Evolutionary conservation across 768 basidiomycete genomes (phyloP).

Genomic region (Leccinum subtestaceum): DNA sequence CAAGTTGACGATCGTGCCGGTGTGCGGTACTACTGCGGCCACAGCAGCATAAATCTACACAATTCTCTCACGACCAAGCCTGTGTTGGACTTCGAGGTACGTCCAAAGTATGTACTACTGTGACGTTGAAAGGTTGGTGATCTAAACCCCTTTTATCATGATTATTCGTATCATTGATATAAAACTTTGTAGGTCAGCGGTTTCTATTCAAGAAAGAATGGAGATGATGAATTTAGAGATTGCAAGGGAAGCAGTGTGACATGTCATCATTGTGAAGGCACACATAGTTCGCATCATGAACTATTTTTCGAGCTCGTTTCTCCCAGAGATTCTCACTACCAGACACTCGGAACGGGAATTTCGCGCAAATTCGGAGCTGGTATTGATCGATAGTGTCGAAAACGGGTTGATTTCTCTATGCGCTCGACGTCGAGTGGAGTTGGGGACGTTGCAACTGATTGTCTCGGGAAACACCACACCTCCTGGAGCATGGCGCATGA

Average conservation of each 20-base stretch:
- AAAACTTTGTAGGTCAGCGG: background rate
- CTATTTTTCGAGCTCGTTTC: background rate
- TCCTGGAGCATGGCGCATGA: background rate
- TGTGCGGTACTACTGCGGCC: too few relatives aligned
- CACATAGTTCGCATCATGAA: background rate
- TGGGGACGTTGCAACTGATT: background rate
- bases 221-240: constrained; percentile 2
- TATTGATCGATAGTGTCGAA: background rate
- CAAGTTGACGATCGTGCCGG: too few relatives aligned
- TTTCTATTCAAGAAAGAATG: background rate
- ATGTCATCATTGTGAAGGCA: background rate
- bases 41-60: background rate
- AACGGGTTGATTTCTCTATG: background rate
- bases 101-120: background rate
- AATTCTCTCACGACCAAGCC: background rate
- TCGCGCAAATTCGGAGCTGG: background rate
- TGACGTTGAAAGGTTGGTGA: background rate
- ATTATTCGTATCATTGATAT: too few relatives aligned
- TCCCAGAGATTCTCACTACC: background rate
- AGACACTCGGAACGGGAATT: constrained; percentile 1
- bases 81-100: background rate
- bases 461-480: background rate
- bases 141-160: background rate
- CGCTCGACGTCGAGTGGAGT: background rate
- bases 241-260: constrained; percentile 4